Percentiles rank a stretch among this genome's conserved stretches.
These are phyloP conservation scores for Saccharum hybrid DNA, from an alignment of 202 grass and related monocot genomes.

Conservation along the genomic window DNA sequence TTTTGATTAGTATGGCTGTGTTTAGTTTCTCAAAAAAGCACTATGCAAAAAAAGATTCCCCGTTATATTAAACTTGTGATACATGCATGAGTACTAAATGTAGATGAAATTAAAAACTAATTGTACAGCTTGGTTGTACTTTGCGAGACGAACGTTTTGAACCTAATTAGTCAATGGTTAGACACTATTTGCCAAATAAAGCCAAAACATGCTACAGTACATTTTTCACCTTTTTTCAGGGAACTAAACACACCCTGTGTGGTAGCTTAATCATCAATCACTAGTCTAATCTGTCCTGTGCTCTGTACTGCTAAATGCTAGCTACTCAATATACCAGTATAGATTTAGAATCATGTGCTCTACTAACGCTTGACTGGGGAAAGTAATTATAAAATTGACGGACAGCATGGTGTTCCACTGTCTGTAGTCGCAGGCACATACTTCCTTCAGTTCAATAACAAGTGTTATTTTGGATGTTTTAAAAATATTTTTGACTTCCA, in stretches of 20 bases:
- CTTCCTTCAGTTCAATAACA: not conserved
- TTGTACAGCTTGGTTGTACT: too few species aligned
- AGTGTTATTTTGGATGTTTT: not conserved
- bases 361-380: constrained; percentile 3
- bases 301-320: constrained; percentile 23
- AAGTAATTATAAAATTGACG: not conserved
- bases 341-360: constrained; percentile 23
- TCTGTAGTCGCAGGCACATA: not conserved
- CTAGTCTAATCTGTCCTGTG: constrained; percentile 26
- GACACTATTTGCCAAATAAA: too few species aligned
- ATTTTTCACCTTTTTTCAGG: too few species aligned
- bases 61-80: too few species aligned
- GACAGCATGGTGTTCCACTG: not conserved
- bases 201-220: too few species aligned
- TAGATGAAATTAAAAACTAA: too few species aligned
- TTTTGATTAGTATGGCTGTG: constrained; percentile 38
- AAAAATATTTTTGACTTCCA: not conserved
- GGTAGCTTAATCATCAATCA: constrained; percentile 44
- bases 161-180: too few species aligned
- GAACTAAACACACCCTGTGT: too few species aligned
- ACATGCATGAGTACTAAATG: too few species aligned
- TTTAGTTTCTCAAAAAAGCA: too few species aligned
- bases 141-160: too few species aligned
- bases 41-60: too few species aligned
- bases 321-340: not conserved